phyloP scores from a whole-genome alignment of 2,329 filamentous ascomycete species.

The Lachnellula arida region DNA sequence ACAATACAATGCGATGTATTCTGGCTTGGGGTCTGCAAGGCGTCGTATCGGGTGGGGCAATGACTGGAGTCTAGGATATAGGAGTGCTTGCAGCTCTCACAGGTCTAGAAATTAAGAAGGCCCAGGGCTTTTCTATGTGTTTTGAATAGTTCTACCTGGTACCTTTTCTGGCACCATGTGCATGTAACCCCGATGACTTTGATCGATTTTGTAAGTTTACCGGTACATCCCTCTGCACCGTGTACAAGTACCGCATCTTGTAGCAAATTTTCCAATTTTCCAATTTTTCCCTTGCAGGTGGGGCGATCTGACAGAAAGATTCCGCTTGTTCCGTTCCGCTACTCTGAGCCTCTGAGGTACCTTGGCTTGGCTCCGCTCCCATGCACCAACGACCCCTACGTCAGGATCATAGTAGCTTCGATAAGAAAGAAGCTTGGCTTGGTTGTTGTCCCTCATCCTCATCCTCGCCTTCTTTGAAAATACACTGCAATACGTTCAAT shows the following conservation, averaged over 20 bases:
- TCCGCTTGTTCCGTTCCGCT: too few relatives aligned
- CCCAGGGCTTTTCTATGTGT: background rate
- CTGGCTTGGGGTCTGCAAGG: background rate
- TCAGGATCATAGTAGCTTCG: background rate
- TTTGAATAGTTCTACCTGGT: background rate
- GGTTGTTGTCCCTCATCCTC: background rate
- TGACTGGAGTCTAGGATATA: constrained; percentile 1
- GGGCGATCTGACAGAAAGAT: too few relatives aligned
- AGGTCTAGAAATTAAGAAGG: background rate
- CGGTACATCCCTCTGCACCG: too few relatives aligned
- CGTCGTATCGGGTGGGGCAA: background rate
- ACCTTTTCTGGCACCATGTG: too few relatives aligned
- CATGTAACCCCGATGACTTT: too few relatives aligned
- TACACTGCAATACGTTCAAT: background rate
- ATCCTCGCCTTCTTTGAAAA: background rate
- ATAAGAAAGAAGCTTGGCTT: background rate
- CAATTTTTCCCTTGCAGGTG: background rate
- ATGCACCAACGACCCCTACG: too few relatives aligned
- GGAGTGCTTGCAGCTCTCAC: background rate
- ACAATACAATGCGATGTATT: background rate
- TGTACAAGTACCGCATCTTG: too few relatives aligned
- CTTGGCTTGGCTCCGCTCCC: too few relatives aligned
- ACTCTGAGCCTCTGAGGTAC: too few relatives aligned
- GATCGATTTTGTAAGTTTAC: too few relatives aligned
- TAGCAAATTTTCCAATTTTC: too few relatives aligned